Evolutionary conservation across 2,329 filamentous ascomycete species (phyloP).

Genomic region (Epichloe sylvatica): DNA sequence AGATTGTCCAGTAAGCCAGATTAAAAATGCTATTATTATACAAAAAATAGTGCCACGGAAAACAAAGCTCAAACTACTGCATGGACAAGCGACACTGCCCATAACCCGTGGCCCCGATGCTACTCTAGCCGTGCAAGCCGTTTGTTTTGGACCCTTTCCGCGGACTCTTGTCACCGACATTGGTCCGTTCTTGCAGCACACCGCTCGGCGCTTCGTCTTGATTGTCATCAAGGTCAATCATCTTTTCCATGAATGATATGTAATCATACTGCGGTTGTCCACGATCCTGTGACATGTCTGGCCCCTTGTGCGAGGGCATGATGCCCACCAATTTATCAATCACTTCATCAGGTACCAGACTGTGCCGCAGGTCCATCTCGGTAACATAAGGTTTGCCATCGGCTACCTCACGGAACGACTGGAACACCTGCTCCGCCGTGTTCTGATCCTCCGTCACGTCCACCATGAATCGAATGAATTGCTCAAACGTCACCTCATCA

Average conservation of each 20-base stretch:
- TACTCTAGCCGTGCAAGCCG: constrained; percentile 11
- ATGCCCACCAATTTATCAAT: constrained; percentile 83
- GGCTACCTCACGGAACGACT: constrained; percentile 92
- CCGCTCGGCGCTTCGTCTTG: constrained; percentile 15
- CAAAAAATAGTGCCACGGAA: not conserved
- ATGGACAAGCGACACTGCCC: not conserved
- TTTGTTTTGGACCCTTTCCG: constrained; percentile 22
- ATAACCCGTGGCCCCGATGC: not conserved
- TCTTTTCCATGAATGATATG: constrained; percentile 88
- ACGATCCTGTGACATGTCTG: constrained; percentile 73
- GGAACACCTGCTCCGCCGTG: constrained; percentile 94
- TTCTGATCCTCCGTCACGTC: constrained; percentile 98
- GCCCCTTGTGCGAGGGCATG: constrained; percentile 73
- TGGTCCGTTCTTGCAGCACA: constrained; percentile 22
- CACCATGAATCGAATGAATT: constrained; percentile 99
- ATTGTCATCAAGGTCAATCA: constrained; percentile 39
- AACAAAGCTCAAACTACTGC: not conserved
- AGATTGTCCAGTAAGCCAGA: not conserved
- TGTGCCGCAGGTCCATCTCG: constrained; percentile 90
- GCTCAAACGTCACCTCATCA: constrained; percentile 84
- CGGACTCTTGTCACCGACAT: constrained; percentile 19
- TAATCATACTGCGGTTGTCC: constrained; percentile 87
- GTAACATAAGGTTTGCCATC: constrained; percentile 98
- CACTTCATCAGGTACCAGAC: constrained; percentile 88
- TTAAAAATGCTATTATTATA: constrained; percentile 2